These are phyloP conservation scores for Amaranthus cruentus DNA, from an alignment of 148 eudicot genomes.

Conservation along the genomic window DNA sequence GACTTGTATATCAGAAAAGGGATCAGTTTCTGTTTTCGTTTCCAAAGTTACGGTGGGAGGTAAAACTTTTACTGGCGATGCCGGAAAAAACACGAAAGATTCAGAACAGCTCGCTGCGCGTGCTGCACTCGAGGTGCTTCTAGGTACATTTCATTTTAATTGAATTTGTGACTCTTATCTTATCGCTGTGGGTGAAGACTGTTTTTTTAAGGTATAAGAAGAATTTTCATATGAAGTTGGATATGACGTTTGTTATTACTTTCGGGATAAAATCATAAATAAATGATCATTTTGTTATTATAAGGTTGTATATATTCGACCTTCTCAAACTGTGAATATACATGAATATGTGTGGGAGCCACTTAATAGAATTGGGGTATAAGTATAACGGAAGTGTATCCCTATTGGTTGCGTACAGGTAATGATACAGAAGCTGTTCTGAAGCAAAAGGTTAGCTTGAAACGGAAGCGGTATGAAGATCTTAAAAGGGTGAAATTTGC, in stretches of 20 bases:
- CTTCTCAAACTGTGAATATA: too few relatives aligned
- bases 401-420: background rate
- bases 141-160: background rate
- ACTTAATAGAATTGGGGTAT: too few relatives aligned
- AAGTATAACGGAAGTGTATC: too few relatives aligned
- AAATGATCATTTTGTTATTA: too few relatives aligned
- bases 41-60: conserved; percentile 18
- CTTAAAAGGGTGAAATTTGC: background rate
- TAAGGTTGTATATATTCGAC: too few relatives aligned
- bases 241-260: too few relatives aligned
- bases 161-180: too few relatives aligned
- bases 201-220: too few relatives aligned
- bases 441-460: conserved; percentile 14
- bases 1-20: conserved; percentile 14
- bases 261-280: too few relatives aligned
- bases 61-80: conserved; percentile 23
- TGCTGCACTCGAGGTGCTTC: conserved; percentile 15
- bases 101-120: conserved; percentile 29
- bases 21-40: conserved; percentile 13
- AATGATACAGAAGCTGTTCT: conserved; percentile 1
- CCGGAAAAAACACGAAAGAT: conserved; percentile 19
- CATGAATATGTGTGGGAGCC: too few relatives aligned
- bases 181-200: too few relatives aligned
- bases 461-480: conserved; percentile 8
- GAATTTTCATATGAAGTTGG: too few relatives aligned